Percentiles rank a stretch among this genome's conserved stretches.
phyloP scores from a whole-genome alignment of 164 flowering plant species.

The Annona cherimola region DNA sequence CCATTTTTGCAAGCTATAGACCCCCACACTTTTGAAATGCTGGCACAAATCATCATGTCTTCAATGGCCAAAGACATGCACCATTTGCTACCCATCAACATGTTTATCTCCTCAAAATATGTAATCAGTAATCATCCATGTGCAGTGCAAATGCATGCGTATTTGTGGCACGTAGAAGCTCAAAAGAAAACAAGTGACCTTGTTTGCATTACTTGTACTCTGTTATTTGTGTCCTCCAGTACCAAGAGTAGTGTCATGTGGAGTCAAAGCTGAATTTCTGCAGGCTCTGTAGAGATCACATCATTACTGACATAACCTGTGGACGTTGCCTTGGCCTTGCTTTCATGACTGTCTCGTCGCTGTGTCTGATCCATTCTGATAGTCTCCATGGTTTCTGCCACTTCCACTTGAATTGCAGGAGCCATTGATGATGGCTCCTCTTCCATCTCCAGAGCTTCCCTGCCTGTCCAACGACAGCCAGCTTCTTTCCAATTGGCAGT shows the following conservation, averaged over 20 bases:
- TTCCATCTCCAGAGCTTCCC: slow-evolving; percentile 98
- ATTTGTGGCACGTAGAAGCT: neutral
- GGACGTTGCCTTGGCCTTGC: slow-evolving; percentile 67
- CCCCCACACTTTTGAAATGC: neutral
- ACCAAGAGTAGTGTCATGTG: slow-evolving; percentile 21
- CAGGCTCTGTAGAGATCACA: slow-evolving; percentile 24
- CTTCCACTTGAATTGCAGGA: slow-evolving; percentile 93
- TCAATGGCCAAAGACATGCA: neutral
- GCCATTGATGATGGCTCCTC: slow-evolving; percentile 98
- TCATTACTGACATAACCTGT: slow-evolving; percentile 45
- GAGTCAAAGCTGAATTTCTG: slow-evolving; percentile 25
- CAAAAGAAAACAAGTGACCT: neutral
- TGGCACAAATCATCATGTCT: neutral
- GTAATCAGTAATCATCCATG: neutral
- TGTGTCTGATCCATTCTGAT: slow-evolving; percentile 91
- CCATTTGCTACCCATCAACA: neutral
- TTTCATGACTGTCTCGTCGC: slow-evolving; percentile 81
- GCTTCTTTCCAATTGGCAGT: slow-evolving; percentile 60
- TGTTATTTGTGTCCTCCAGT: slow-evolving; percentile 17
- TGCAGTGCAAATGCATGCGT: neutral
- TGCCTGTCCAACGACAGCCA: slow-evolving; percentile 61
- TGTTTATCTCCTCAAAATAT: neutral
- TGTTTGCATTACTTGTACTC: slow-evolving; percentile 29
- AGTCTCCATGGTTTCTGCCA: slow-evolving; percentile 99
- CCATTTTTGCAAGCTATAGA: neutral